Base-by-base conservation (phyloP, 176 grass and related monocot species). In the Stipa capillata region DNA sequence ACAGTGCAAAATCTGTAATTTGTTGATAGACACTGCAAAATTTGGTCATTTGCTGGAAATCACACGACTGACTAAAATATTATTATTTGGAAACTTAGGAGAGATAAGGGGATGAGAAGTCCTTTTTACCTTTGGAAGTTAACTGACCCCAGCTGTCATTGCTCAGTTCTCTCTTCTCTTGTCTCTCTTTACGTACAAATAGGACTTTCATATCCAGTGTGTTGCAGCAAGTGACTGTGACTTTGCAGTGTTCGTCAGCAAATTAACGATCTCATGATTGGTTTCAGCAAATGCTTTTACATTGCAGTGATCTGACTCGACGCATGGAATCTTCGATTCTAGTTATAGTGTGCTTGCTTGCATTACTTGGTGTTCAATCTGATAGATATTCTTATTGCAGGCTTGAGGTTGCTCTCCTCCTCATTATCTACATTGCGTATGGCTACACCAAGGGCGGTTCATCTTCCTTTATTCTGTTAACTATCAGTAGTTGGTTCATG, bases 381-480 rank as follows among this genome's bases (percentile, higher is more conserved):
- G 39, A 79, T 86, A 65, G 33, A n/a, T 72, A n/a, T n/a, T n/a
- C n/a, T 58, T 85, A 17, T 80, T 89, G 82, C 91, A 94, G 95
- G 77, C 82, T 98, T 85, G 95, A 98, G 79, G 92, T 98, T 84
- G 92, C 90, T 79, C 41, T 98, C 23, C 86, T 98, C 35, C 87
- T 94, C 27, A 98, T 94, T 82, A 62, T 94, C 72, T 98, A 94
- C 45, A 98, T 98, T 65, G 65, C 95, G 8, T 98, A 98, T 89
- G 95, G 95, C 14, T 98, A 94, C 63, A 94, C 85, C 0, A 89
- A 90, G 63, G 83, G 81, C 0, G 95, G 95, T 69, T 77, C 92
- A 64, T 92, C 92, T 52, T 84, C 95, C 24, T 98, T 94, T 84
- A 92, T 98, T 72, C 91, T 98, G 58, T 55, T 98, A 44, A 98